phyloP scores from a whole-genome alignment of 2,329 filamentous ascomycete genomes.

The Clonostachys rosea region DNA sequence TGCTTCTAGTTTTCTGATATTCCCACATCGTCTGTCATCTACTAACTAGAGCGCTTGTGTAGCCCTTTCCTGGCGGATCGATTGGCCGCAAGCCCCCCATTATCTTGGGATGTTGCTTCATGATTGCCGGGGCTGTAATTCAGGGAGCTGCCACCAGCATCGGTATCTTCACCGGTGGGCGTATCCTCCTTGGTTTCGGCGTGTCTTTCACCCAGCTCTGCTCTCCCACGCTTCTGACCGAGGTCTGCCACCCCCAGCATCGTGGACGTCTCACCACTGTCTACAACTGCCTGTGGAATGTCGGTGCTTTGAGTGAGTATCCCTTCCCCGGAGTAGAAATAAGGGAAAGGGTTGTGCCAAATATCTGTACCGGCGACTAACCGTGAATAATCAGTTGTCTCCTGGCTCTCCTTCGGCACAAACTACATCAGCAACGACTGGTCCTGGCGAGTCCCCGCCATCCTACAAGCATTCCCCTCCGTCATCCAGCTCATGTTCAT shows the following conservation, averaged over 20 bases:
- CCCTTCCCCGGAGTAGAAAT: not conserved
- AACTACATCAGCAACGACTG: constrained; percentile 52
- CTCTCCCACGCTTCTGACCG: constrained; percentile 59
- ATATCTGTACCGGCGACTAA: not conserved
- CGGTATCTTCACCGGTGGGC: constrained; percentile 29
- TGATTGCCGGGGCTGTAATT: constrained; percentile 32
- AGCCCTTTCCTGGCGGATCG: constrained; percentile 35
- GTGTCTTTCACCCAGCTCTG: constrained; percentile 60
- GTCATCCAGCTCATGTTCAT: constrained; percentile 59
- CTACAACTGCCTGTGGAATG: constrained; percentile 66
- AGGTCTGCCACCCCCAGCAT: constrained; percentile 65
- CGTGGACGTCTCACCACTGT: constrained; percentile 59
- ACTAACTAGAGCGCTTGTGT: not conserved
- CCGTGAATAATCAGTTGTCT: constrained; percentile 32
- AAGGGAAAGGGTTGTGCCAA: too few species aligned
- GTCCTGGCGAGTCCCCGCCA: constrained; percentile 62
- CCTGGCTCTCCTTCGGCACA: constrained; percentile 60
- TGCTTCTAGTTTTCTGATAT: not conserved
- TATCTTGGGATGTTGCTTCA: constrained; percentile 33
- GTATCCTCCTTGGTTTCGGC: constrained; percentile 51
- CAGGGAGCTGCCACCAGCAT: constrained; percentile 32
- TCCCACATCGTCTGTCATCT: too few species aligned
- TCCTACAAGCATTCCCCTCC: constrained; percentile 58
- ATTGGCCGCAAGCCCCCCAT: constrained; percentile 37
- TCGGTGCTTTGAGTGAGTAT: constrained; percentile 36